Evolutionary conservation across 1,139 yeast genomes (phyloP).

Genomic region (Hemisphaericaspora xylofermentans): DNA sequence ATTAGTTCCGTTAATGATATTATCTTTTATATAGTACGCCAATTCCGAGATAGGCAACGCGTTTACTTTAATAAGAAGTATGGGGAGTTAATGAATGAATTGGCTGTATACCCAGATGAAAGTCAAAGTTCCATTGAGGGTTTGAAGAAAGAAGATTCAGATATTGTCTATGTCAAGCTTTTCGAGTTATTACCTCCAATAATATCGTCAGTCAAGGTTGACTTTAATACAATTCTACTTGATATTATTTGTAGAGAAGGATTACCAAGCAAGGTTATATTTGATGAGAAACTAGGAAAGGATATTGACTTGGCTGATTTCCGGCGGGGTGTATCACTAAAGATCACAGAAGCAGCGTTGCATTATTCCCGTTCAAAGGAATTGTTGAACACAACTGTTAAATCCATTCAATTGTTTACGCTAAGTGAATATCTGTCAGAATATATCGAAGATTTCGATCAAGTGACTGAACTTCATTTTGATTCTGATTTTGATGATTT

Average conservation of each 20-base stretch:
- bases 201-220: slow-evolving; percentile 27
- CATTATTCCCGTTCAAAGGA: slow-evolving; percentile 25
- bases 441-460: slow-evolving; percentile 37
- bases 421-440: slow-evolving; percentile 41
- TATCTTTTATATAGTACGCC: slow-evolving; percentile 38
- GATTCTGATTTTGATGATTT: slow-evolving; percentile 36
- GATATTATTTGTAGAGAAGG: slow-evolving; percentile 46
- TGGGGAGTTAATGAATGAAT: slow-evolving; percentile 9
- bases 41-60: slow-evolving; percentile 31
- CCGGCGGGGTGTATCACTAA: slow-evolving; percentile 40
- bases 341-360: slow-evolving; percentile 23
- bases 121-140: background rate
- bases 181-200: slow-evolving; percentile 34
- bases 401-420: slow-evolving; percentile 33
- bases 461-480: slow-evolving; percentile 21
- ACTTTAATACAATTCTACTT: slow-evolving; percentile 28
- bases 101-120: background rate
- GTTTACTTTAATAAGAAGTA: slow-evolving; percentile 28
- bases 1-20: slow-evolving; percentile 39
- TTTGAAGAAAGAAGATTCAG: background rate
- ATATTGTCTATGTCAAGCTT: slow-evolving; percentile 20
- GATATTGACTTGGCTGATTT: slow-evolving; percentile 39
- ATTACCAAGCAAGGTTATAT: slow-evolving; percentile 34
- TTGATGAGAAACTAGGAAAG: slow-evolving; percentile 23
- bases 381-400: slow-evolving; percentile 20